These are phyloP conservation scores for Podochytrium sp. DNA, from an alignment of 192 early-diverging fungal species.

Conservation along the genomic window DNA sequence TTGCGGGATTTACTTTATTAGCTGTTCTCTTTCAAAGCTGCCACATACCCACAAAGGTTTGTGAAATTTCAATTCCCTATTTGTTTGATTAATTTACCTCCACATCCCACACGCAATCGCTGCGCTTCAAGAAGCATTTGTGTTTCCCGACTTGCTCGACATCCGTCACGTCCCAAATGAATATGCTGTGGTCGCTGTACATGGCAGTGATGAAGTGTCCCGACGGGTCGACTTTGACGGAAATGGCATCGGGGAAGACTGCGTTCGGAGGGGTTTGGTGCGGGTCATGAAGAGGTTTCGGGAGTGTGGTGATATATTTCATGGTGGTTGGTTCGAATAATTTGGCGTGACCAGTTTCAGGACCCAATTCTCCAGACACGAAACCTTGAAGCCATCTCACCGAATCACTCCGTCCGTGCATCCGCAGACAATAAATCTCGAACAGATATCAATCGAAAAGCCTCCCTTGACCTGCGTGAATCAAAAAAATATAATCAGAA, in stretches of 20 bases:
- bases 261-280: constrained; percentile 31
- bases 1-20: too few species aligned
- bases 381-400: too few species aligned
- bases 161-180: constrained; percentile 73
- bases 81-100: too few species aligned
- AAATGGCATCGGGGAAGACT: constrained; percentile 62
- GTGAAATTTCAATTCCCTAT: too few species aligned
- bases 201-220: constrained; percentile 58
- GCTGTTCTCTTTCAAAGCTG: too few species aligned
- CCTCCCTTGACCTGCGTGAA: constrained; percentile 56
- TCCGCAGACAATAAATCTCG: constrained; percentile 68
- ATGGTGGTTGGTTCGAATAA: constrained; percentile 74
- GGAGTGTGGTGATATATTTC: constrained; percentile 70
- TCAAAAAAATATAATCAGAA: neutral
- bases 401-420: constrained; percentile 75
- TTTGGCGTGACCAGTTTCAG: neutral
- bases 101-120: constrained; percentile 80
- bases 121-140: constrained; percentile 68
- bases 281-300: constrained; percentile 62
- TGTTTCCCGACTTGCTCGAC: constrained; percentile 54
- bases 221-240: constrained; percentile 57
- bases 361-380: too few species aligned
- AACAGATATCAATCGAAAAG: constrained; percentile 62
- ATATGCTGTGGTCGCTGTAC: constrained; percentile 73
- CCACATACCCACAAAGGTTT: too few species aligned